Evolutionary conservation across 495 filamentous ascomycete species (phyloP), one percentile per base, ranked within the genome.

Genomic region (Podospora sp.): DNA sequence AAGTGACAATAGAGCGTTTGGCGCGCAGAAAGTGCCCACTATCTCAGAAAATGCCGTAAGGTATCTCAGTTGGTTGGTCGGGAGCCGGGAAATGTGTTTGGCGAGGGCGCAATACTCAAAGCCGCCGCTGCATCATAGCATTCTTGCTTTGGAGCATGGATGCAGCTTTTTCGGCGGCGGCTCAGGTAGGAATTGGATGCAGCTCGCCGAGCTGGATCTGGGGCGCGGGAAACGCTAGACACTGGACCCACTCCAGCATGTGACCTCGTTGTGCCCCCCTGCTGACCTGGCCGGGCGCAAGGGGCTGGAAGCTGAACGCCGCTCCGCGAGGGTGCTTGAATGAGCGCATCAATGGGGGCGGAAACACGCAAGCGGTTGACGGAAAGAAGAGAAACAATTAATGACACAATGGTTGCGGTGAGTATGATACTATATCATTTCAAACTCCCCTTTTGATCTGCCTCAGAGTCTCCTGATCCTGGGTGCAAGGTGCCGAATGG

Each of bases 161-260:
- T 50, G 35, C 60, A 62, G 60, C 60, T 62, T 50, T 62, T 62
- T 62, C 24, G 16, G 5, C 2, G 14, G 29, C 35, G 21, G 53
- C n/a, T 22, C 53, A 22, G 53, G 3, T 55, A n/a, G 52, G 52
- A 26, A 55, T 40, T 60, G 57, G 12, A 60, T 36, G 57, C 26
- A 57, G 25, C 57, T 60, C 29, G 20, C 56, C 14, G 9, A 59
- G 26, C 56, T 59, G 56, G 22, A 25, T 8, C 29, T 60, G 16
- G 29, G 29, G 26, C 21, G 26, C 20, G 25, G 25, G 1, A 22
- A 36, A 18, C 20, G 26, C 20, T 35, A 60, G 12, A 60, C 25
- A 8, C 18, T 25, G 27, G 57, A 33, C 57, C 57, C 57, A 60
- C 57, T 14, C 3, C 24, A n/a, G 29, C 57, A 60, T 60, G 57